Evolutionary conservation across 163 green algal species (phyloP).

Genomic region (Prototheca stagnorum): DNA sequence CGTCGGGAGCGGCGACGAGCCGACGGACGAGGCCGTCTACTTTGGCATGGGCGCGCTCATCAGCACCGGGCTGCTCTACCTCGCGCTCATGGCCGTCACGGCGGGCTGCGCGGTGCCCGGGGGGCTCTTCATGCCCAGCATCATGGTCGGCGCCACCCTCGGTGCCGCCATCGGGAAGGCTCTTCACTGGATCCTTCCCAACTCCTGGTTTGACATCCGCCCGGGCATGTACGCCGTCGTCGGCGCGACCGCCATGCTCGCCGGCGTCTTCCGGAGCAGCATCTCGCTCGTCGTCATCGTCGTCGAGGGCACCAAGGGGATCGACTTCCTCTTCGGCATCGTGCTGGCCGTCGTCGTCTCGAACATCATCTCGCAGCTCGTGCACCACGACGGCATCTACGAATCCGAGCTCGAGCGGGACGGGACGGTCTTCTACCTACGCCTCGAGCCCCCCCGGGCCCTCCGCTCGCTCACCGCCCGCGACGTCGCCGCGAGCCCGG

Average conservation of each 20-base stretch:
- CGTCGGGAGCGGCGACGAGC: constrained; percentile 14
- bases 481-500: constrained; percentile 23
- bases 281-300: constrained; percentile 85
- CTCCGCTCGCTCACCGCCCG: constrained; percentile 16
- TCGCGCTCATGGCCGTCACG: constrained; percentile 61
- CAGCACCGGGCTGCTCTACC: constrained; percentile 44
- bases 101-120: constrained; percentile 55
- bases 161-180: constrained; percentile 4
- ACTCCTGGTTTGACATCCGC: constrained; percentile 47
- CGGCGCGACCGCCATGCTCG: constrained; percentile 56
- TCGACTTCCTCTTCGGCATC: constrained; percentile 72
- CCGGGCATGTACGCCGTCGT: constrained; percentile 73
- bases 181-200: constrained; percentile 22
- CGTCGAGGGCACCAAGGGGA: constrained; percentile 68
- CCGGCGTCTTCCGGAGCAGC: constrained; percentile 58
- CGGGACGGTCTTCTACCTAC: constrained; percentile 61
- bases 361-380: constrained; percentile 63
- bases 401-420: constrained; percentile 72
- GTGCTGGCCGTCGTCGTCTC: constrained; percentile 65
- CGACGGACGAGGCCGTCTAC: constrained; percentile 23
- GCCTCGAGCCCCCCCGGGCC: constrained; percentile 46
- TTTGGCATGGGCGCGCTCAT: constrained; percentile 42
- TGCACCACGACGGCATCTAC: constrained; percentile 77
- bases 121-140: constrained; percentile 80
- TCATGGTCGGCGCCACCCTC: constrained; percentile 45